A percentile compares a stretch with the other conserved stretches of the same genome.
phyloP scores from a whole-genome alignment of 768 basidiomycete genomes.

The Pleurotus pulmonarius region DNA sequence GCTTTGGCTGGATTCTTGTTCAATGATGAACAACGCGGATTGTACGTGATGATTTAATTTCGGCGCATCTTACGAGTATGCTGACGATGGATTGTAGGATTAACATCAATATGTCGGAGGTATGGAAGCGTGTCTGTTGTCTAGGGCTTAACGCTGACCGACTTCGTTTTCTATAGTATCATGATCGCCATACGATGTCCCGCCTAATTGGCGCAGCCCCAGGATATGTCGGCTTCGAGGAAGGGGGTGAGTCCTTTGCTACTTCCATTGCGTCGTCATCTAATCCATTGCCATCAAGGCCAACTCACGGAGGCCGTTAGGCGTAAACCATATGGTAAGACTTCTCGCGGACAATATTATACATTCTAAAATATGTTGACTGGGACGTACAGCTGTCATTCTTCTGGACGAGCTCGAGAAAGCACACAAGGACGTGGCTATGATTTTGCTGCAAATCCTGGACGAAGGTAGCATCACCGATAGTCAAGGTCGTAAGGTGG shows the following conservation, averaged over 20 bases:
- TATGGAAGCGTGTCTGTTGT: conserved; percentile 16
- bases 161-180: conserved; percentile 48
- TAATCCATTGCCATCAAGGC: conserved; percentile 22
- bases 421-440: conserved; percentile 90
- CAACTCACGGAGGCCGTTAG: conserved; percentile 92
- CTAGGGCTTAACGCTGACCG: background rate
- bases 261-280: background rate
- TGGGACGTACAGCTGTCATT: conserved; percentile 50
- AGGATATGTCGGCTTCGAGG: conserved; percentile 90
- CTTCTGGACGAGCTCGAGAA: conserved; percentile 90
- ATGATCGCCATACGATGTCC: conserved; percentile 89
- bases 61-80: background rate
- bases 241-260: conserved; percentile 45
- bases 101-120: conserved; percentile 94
- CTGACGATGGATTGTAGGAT: conserved; percentile 42
- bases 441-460: conserved; percentile 87
- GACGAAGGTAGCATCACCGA: conserved; percentile 90
- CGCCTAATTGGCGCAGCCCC: conserved; percentile 90
- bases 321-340: conserved; percentile 79
- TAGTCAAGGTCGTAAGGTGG: conserved; percentile 87
- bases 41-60: conserved; percentile 46
- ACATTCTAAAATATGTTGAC: background rate
- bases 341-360: background rate
- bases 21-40: conserved; percentile 80
- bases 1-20: conserved; percentile 86